phyloP scores from a whole-genome alignment of 2,329 filamentous ascomycete species.

The Davidsoniella virescens region DNA sequence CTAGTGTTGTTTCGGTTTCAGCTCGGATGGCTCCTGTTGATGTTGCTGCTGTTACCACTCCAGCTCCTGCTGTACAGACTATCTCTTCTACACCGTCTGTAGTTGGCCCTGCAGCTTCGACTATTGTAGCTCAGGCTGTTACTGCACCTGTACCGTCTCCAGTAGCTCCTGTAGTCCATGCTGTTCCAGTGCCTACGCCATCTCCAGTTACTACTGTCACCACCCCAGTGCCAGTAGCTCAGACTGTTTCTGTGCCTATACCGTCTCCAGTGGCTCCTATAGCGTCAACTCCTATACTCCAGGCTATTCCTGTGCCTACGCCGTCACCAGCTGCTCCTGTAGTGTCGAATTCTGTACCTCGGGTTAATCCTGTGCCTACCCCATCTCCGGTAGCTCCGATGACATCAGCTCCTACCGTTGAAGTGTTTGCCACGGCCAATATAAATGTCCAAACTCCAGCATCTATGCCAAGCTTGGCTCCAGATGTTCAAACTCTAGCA shows the following conservation, averaged over 20 bases:
- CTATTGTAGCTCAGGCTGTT: background rate
- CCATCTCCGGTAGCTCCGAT: background rate
- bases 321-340: background rate
- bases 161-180: background rate
- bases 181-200: background rate
- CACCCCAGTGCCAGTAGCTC: no score
- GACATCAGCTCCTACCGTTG: background rate
- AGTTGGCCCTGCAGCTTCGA: background rate
- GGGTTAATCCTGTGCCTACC: background rate
- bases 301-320: background rate
- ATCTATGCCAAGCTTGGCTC: background rate
- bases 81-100: background rate
- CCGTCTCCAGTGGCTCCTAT: no score
- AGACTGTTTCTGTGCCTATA: no score
- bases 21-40: background rate
- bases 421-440: no score
- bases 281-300: no score
- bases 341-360: no score
- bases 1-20: background rate
- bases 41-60: background rate
- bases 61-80: background rate
- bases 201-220: no score
- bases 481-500: background rate
- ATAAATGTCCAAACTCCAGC: background rate
- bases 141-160: background rate